Evolutionary conservation across 2,329 filamentous ascomycete genomes (phyloP).

Genomic region (Pseudocercospora cruenta): DNA sequence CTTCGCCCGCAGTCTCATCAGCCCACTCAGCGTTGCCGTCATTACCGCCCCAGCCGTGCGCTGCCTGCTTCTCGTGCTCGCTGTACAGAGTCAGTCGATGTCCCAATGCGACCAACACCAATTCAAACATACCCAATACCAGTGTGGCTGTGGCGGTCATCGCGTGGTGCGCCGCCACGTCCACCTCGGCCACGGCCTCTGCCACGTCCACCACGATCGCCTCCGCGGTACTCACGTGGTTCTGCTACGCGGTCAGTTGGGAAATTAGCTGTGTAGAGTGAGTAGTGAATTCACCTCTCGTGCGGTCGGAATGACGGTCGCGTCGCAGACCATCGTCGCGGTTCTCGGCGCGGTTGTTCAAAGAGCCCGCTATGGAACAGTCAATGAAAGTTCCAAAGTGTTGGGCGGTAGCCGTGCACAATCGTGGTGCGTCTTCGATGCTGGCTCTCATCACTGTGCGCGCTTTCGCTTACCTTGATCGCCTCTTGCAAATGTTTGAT

Average conservation of each 20-base stretch:
- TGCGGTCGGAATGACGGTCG: slow-evolving; percentile 48
- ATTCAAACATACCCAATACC: slow-evolving; percentile 58
- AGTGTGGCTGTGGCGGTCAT: slow-evolving; percentile 65
- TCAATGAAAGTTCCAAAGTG: slow-evolving; percentile 18
- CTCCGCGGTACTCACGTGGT: slow-evolving; percentile 47
- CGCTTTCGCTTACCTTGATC: slow-evolving; percentile 74
- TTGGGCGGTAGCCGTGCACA: neutral
- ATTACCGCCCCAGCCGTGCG: slow-evolving; percentile 83
- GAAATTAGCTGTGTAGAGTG: slow-evolving; percentile 13
- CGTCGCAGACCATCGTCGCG: slow-evolving; percentile 68
- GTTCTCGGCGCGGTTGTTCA: slow-evolving; percentile 79
- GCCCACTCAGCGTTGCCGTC: slow-evolving; percentile 79
- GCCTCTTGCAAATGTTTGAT: slow-evolving; percentile 70
- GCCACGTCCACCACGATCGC: slow-evolving; percentile 51
- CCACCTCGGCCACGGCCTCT: slow-evolving; percentile 55
- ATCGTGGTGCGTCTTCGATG: neutral
- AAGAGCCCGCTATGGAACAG: slow-evolving; percentile 59
- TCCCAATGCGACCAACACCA: neutral
- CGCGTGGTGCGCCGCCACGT: slow-evolving; percentile 54
- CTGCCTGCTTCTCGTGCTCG: slow-evolving; percentile 83
- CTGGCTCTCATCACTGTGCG: neutral
- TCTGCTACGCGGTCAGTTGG: slow-evolving; percentile 24
- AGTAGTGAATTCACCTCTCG: slow-evolving; percentile 37
- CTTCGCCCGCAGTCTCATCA: slow-evolving; percentile 89
- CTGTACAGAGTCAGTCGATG: slow-evolving; percentile 46